Base-by-base conservation (phyloP, 345 rosid genomes). In the Fremontodendron californicum region DNA sequence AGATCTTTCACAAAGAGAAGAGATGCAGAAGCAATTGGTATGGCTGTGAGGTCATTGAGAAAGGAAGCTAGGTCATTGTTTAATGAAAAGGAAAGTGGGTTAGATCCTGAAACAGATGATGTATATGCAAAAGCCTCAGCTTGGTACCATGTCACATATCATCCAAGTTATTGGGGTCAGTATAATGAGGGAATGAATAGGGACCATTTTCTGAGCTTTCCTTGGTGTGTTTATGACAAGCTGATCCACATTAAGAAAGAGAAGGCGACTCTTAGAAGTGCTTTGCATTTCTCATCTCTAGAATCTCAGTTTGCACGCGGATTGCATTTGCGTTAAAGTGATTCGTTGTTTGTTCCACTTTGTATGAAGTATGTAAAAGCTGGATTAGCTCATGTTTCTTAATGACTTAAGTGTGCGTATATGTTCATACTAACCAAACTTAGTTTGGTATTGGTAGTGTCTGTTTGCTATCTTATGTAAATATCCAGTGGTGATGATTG, bases 41-140 rank as follows among this genome's bases (percentile, higher is more conserved):
- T 70, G 71, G 90, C 89, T 0, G 85, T 87, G 11, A 76, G 75
- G 54, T 55, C 87, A 12, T 45, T 89, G 77, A 89, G 84, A 79
- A 85, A 85, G 74, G 87, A 87, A 76, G 89, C 90, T 9, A 70
- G 81, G 68, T 60, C 83, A 16, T 86, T 86, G 92, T 89, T 89
- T 71, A 75, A 62, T 37, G 81, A 62, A 15, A 37, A 74, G 6
- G 60, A 68, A 5, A 3, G 29, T 40, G 51, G 31, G 5, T 72
- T 49, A 0, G 82, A 69, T 16, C 61, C 71, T 18, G 82, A 71
- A 9, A 27, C 2, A 0, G 83, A 82, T 73, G 74, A 74, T 68
- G 78, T 49, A 37, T 45, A 69, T 11, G 85, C 84, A 8, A 87
- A 89, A 77, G 93, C 87, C 31, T 82, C 87, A 3, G 88, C 88